These are phyloP conservation scores for Arthrobotrys pseudoclavata DNA, from an alignment of 2,329 filamentous ascomycete species.

Conservation along the genomic window DNA sequence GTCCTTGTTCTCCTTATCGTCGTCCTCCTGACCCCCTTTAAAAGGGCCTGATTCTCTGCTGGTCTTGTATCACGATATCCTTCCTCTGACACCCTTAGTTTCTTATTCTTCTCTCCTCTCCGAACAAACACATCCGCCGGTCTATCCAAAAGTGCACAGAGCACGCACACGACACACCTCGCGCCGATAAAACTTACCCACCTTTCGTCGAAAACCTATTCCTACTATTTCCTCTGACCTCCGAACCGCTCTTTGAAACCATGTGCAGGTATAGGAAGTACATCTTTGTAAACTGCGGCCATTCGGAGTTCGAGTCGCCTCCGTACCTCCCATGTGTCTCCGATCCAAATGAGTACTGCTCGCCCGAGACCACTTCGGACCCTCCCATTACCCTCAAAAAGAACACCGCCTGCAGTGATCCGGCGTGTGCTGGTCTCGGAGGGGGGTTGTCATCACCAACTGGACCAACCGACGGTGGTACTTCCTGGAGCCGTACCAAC, in stretches of 20 bases:
- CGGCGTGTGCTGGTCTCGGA: slow-evolving; percentile 14
- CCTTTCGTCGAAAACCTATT: slow-evolving; percentile 2
- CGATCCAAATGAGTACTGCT: slow-evolving; percentile 43
- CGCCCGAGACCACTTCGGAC: slow-evolving; percentile 30
- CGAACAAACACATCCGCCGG: background rate
- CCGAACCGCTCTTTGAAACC: slow-evolving; percentile 8
- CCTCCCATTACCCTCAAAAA: slow-evolving; percentile 50
- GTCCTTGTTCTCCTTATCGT: slow-evolving; percentile 31
- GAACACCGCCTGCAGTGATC: slow-evolving; percentile 28
- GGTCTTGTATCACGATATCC: background rate
- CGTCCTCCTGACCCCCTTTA: slow-evolving; percentile 31
- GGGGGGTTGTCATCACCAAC: background rate
- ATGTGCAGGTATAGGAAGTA: slow-evolving; percentile 56
- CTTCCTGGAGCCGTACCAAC: slow-evolving; percentile 44
- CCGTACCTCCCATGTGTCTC: slow-evolving; percentile 53
- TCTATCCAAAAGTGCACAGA: slow-evolving; percentile 11
- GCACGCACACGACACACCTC: slow-evolving; percentile 38
- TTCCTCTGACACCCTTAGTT: background rate
- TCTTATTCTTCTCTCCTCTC: background rate
- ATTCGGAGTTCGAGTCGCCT: slow-evolving; percentile 33
- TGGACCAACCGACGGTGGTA: slow-evolving; percentile 41
- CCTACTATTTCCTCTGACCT: background rate
- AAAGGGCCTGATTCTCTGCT: slow-evolving; percentile 21
- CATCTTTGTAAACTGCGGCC: slow-evolving; percentile 40
- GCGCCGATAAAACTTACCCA: slow-evolving; percentile 4